phyloP scores from a whole-genome alignment of 192 early-diverging fungal genomes.

The Linnemannia schmuckeri region DNA sequence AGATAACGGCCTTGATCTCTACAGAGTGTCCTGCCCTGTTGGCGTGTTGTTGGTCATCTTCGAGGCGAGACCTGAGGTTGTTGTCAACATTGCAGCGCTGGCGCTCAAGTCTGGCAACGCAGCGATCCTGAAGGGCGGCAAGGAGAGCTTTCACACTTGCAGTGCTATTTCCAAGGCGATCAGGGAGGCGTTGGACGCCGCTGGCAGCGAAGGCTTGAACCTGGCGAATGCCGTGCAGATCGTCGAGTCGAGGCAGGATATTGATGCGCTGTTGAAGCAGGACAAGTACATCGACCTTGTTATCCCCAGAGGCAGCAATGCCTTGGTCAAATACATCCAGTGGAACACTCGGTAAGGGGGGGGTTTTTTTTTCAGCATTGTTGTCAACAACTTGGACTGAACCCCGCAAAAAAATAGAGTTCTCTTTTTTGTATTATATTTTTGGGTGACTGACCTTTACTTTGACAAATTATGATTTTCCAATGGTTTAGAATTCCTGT shows the following conservation, averaged over 20 bases:
- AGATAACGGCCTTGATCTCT: slow-evolving; percentile 89
- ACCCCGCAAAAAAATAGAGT: not conserved
- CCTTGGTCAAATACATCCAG: slow-evolving; percentile 92
- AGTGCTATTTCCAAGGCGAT: slow-evolving; percentile 81
- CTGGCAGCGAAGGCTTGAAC: slow-evolving; percentile 58
- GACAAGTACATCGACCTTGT: slow-evolving; percentile 97
- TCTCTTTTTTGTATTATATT: not conserved
- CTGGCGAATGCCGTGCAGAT: slow-evolving; percentile 85
- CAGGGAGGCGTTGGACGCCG: slow-evolving; percentile 78
- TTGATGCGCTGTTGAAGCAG: slow-evolving; percentile 84
- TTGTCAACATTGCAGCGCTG: slow-evolving; percentile 95
- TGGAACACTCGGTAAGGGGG: slow-evolving; percentile 85
- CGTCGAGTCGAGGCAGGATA: slow-evolving; percentile 91
- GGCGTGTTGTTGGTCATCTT: slow-evolving; percentile 98
- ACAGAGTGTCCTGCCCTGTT: slow-evolving; percentile 92
- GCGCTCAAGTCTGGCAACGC: slow-evolving; percentile 98
- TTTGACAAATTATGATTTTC: not conserved
- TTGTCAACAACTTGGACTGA: not conserved
- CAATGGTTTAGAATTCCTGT: slow-evolving; percentile 88
- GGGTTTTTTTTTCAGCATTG: not conserved
- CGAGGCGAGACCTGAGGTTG: slow-evolving; percentile 98
- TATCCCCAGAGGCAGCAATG: slow-evolving; percentile 94
- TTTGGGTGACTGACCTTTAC: not conserved
- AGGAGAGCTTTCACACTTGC: slow-evolving; percentile 89
- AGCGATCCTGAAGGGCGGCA: slow-evolving; percentile 97